Base-by-base conservation (phyloP, 768 basidiomycete species). In the Chalciporus chontae region DNA sequence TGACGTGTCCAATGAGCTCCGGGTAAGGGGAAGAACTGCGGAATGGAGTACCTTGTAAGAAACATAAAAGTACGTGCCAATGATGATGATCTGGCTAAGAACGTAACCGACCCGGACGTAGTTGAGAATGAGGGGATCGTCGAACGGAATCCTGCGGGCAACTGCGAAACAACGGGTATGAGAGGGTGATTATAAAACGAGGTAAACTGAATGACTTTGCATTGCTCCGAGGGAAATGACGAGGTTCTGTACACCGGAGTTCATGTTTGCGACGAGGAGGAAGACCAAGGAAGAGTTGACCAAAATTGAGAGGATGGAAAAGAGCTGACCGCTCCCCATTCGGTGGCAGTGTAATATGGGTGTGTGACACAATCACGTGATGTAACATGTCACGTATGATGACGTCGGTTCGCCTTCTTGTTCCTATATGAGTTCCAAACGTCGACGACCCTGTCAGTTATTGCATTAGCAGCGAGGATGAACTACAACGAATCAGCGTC, bases 211-310 rank as follows among this genome's bases (percentile, higher is more conserved):
- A 43, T 47, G 8, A 91, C 91, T 51, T 66, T 96, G 94, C 94
- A 96, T 94, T 55, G 85, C 91, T 44, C 84, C 91, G 56, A 98
- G 87, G 45, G 93, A 95, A 63, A 97, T 80, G 59, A 87, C 77
- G 51, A 98, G 76, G 71, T 90, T 95, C 61, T 85, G 79, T 26
- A 92, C 72, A 43, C 83, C 84, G 29, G 86, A 69, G 74, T 83
- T 88, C 85, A 88, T 90, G 61, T 63, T 77, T 56, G 55, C 46
- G 14, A 59, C 36, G 36, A 47, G 39, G 49, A 52, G 46, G 50
- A n/a, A 53, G 52, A 51, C 61, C 7, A 42, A 36, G 2, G 2
- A 4, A n/a, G n/a, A n/a, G 34, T 27, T 52, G 43, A 56, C 43
- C 47, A 47, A 52, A 41, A 43, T 29, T 23, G 10, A 21, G 50